Evolutionary conservation across 164 flowering plant species (phyloP).

Genomic region (Taxillus chinensis): DNA sequence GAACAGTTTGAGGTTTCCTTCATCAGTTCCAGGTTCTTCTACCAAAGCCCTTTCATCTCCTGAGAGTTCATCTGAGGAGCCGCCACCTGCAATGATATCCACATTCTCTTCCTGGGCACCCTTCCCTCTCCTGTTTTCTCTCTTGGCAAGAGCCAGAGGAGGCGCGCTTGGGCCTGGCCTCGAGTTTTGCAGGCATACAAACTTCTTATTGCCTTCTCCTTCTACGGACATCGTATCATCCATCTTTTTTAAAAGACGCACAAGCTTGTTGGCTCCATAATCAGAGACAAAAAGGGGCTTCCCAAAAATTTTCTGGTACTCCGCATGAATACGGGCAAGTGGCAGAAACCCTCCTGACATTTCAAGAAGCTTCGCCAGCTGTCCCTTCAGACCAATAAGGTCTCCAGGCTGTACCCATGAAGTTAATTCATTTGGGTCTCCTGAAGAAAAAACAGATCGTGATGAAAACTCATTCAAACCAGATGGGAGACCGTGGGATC

Average conservation of each 20-base stretch:
- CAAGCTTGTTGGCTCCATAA: slow-evolving; percentile 70
- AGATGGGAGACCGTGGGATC: slow-evolving; percentile 51
- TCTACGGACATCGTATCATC: slow-evolving; percentile 46
- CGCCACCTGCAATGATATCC: slow-evolving; percentile 17
- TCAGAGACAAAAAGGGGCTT: slow-evolving; percentile 72
- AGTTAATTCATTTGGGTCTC: slow-evolving; percentile 27
- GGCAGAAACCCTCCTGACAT: slow-evolving; percentile 67
- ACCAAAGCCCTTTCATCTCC: slow-evolving; percentile 45
- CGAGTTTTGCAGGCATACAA: slow-evolving; percentile 49
- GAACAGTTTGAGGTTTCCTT: slow-evolving; percentile 32
- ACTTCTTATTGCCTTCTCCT: slow-evolving; percentile 60
- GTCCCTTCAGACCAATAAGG: slow-evolving; percentile 62
- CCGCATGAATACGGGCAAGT: slow-evolving; percentile 57
- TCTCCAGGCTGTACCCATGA: slow-evolving; percentile 88
- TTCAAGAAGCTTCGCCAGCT: slow-evolving; percentile 72
- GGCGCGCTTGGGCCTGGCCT: slow-evolving; percentile 33
- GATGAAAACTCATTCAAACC: slow-evolving; percentile 39
- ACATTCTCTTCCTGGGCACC: slow-evolving; percentile 33
- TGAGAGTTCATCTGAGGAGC: slow-evolving; percentile 67
- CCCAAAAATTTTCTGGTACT: slow-evolving; percentile 67
- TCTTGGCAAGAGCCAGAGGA: slow-evolving; percentile 24
- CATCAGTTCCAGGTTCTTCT: slow-evolving; percentile 24
- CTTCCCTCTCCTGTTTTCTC: slow-evolving; percentile 43
- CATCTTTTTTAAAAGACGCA: slow-evolving; percentile 78
- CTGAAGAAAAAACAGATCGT: slow-evolving; percentile 9